Percentiles rank a stretch among this genome's conserved stretches.
These are phyloP conservation scores for Neurospora sp. DNA, from an alignment of 495 filamentous ascomycete genomes.

Conservation along the genomic window DNA sequence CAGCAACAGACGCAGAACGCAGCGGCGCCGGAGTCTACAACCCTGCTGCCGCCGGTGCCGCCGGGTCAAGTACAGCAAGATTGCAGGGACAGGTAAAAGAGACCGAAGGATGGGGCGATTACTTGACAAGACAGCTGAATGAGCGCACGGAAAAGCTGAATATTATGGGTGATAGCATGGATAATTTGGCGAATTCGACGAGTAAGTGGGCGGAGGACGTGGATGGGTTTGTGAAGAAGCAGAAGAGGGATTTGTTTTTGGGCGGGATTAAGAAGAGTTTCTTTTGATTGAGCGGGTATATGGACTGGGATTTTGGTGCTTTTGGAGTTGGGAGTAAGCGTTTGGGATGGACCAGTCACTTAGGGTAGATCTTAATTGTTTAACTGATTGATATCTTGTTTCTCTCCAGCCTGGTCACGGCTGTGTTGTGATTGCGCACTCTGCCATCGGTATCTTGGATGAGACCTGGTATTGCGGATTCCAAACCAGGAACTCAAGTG, in stretches of 20 bases:
- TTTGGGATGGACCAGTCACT: neutral
- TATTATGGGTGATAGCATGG: constrained; percentile 74
- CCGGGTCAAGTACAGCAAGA: constrained; percentile 53
- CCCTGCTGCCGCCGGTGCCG: constrained; percentile 14
- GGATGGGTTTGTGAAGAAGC: constrained; percentile 68
- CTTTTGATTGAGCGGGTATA: constrained; percentile 13
- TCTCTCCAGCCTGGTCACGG: neutral
- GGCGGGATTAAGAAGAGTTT: constrained; percentile 46
- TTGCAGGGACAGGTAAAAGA: constrained; percentile 37
- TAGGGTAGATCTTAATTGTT: neutral
- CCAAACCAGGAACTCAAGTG: no score
- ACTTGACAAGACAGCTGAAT: constrained; percentile 72
- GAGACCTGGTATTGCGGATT: no score
- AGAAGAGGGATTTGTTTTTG: constrained; percentile 74
- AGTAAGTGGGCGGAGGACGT: constrained; percentile 78
- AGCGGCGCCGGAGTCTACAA: constrained; percentile 17
- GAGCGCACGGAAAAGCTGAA: constrained; percentile 82
- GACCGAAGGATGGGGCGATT: constrained; percentile 47
- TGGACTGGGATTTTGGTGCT: neutral
- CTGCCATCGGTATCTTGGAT: no score
- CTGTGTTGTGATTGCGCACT: no score
- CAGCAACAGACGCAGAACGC: constrained; percentile 34
- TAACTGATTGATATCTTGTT: neutral
- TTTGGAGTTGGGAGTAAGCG: neutral
- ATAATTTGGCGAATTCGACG: constrained; percentile 66